phyloP scores from a whole-genome alignment of 108 stramenopile species.

The Nitzschia inconspicua region DNA sequence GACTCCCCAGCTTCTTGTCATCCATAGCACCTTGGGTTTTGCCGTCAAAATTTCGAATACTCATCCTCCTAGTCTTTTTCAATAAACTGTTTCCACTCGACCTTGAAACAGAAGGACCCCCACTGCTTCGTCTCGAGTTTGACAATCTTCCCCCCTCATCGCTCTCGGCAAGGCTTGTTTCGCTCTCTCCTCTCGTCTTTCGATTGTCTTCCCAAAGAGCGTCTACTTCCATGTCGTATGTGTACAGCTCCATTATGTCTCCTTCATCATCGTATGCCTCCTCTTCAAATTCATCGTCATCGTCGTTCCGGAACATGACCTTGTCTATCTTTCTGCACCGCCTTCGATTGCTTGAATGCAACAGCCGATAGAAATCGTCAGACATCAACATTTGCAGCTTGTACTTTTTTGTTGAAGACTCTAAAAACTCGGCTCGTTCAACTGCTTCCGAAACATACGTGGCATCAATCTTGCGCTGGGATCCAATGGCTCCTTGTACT shows the following conservation, averaged over 20 bases:
- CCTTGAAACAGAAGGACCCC: not conserved
- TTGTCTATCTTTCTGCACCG: conserved; percentile 82
- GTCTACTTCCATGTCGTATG: conserved; percentile 81
- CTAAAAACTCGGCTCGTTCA: conserved; percentile 84
- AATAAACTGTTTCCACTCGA: not conserved
- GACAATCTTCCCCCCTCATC: not conserved
- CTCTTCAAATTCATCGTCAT: conserved; percentile 39
- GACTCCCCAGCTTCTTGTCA: not conserved
- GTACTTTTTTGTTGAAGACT: conserved; percentile 89
- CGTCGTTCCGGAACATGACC: conserved; percentile 53
- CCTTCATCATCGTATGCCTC: conserved; percentile 23
- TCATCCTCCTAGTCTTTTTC: not conserved
- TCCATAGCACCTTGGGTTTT: conserved; percentile 1
- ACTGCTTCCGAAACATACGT: conserved; percentile 92
- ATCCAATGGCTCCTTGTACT: conserved; percentile 96
- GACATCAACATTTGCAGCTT: conserved; percentile 85
- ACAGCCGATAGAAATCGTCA: conserved; percentile 72
- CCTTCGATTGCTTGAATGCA: conserved; percentile 55
- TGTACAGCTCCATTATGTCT: conserved; percentile 67
- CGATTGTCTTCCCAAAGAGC: conserved; percentile 47
- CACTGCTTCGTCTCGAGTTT: not conserved
- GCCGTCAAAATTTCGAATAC: not conserved
- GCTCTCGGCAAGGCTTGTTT: not conserved
- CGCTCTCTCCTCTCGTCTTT: not conserved
- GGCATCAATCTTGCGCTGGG: conserved; percentile 90